Percentiles rank a stretch among this genome's conserved stretches.
Conservation (phyloP, 2,329 filamentous ascomycete species). For the Dothistroma pini region DNA sequence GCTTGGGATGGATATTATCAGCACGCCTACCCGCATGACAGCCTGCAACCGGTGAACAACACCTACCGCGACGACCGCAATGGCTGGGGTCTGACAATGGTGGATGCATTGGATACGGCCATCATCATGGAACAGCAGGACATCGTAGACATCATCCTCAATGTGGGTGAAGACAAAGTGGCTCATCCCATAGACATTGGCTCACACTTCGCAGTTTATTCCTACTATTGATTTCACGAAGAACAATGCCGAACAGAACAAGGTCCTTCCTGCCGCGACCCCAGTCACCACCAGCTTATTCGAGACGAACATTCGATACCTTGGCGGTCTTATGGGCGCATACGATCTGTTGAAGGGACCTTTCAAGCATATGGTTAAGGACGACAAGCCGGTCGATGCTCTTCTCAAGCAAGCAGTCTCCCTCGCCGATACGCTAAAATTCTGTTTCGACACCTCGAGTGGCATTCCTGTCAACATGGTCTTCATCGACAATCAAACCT, state of each 20-base stretch:
- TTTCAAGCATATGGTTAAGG: constrained; percentile 34
- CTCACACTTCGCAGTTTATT: constrained; percentile 52
- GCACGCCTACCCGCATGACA: constrained; percentile 48
- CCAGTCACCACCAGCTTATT: constrained; percentile 59
- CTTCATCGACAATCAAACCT: constrained; percentile 47
- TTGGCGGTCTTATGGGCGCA: constrained; percentile 73
- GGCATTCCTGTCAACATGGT: constrained; percentile 72
- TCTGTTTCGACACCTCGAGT: constrained; percentile 71
- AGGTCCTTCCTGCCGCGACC: constrained; percentile 30
- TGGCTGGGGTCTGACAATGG: constrained; percentile 77
- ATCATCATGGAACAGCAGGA: constrained; percentile 68
- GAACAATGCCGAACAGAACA: constrained; percentile 37
- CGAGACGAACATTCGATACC: constrained; percentile 85
- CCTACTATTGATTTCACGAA: constrained; percentile 66
- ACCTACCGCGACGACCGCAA: constrained; percentile 67
- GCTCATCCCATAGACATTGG: background rate
- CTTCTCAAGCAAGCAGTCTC: constrained; percentile 65
- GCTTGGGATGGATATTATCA: constrained; percentile 60
- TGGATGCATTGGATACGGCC: constrained; percentile 77
- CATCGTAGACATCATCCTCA: constrained; percentile 66
- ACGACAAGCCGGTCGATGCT: constrained; percentile 48
- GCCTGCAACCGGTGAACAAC: constrained; percentile 66
- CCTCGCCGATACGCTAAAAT: constrained; percentile 69
- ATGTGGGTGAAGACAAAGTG: background rate
- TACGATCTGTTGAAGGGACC: constrained; percentile 72